Percentiles rank a stretch among this genome's conserved stretches.
phyloP scores from a whole-genome alignment of 2,329 filamentous ascomycete genomes.

The Claviceps digitariae region DNA sequence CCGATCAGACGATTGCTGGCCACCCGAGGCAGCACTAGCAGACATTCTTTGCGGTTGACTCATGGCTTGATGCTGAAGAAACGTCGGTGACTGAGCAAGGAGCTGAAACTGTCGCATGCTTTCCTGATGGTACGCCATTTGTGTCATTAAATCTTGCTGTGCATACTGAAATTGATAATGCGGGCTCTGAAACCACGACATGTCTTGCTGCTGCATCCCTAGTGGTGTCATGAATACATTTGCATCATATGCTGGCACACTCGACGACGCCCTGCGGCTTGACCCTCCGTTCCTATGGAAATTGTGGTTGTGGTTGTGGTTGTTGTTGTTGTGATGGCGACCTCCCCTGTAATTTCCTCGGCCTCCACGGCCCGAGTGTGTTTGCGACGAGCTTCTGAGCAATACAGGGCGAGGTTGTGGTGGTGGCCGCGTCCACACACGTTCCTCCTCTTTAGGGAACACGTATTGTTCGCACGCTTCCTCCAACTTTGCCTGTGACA shows the following conservation, averaged over 20 bases:
- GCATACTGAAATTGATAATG: conserved; percentile 28
- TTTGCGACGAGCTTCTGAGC: conserved; percentile 47
- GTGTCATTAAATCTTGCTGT: conserved; percentile 26
- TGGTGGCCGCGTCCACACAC: conserved; percentile 43
- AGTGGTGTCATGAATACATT: conserved; percentile 32
- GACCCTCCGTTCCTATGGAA: conserved; percentile 18
- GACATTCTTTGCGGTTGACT: conserved; percentile 20
- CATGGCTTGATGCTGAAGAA: conserved; percentile 22
- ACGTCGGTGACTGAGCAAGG: conserved; percentile 22
- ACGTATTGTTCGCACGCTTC: conserved; percentile 80
- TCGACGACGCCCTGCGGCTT: conserved; percentile 39
- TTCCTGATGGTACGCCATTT: conserved; percentile 26
- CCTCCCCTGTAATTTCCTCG: conserved; percentile 35
- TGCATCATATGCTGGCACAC: conserved; percentile 35
- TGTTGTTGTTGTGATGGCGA: conserved; percentile 25
- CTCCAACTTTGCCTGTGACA: conserved; percentile 64
- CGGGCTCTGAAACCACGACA: conserved; percentile 34
- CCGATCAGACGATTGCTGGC: conserved; percentile 28
- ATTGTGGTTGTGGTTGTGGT: conserved; percentile 31
- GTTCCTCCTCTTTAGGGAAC: conserved; percentile 72
- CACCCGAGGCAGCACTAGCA: conserved; percentile 11
- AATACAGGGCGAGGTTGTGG: conserved; percentile 41
- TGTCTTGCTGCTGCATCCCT: conserved; percentile 30
- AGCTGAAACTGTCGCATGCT: conserved; percentile 22
- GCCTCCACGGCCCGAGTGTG: conserved; percentile 34